Evolutionary conservation across 73 alveolate species (phyloP).

Genomic region (Symbiodinium natans): DNA sequence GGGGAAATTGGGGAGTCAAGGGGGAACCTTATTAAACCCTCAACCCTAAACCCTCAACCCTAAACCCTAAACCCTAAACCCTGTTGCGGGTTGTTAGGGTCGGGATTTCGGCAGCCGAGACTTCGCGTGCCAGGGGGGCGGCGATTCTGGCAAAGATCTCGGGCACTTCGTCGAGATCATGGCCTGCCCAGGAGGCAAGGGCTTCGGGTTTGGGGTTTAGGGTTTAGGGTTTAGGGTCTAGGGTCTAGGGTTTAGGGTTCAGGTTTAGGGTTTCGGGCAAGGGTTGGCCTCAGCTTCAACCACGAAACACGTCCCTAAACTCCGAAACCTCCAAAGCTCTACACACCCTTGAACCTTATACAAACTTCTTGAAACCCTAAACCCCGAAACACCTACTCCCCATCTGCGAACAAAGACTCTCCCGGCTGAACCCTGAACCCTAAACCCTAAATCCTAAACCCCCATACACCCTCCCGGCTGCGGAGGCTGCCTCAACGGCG

Average conservation of each 20-base stretch:
- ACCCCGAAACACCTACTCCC: background rate
- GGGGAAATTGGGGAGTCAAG: too few relatives aligned
- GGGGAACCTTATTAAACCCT: too few relatives aligned
- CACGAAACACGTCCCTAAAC: background rate
- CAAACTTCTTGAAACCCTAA: background rate
- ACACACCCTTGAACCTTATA: background rate
- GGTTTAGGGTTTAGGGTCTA: too few relatives aligned
- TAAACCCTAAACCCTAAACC: too few relatives aligned
- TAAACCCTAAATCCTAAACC: background rate
- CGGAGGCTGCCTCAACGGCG: slow-evolving; percentile 99
- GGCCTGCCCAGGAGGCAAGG: slow-evolving; percentile 98
- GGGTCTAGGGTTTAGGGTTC: background rate
- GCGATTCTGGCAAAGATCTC: slow-evolving; percentile 14
- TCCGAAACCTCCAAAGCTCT: background rate
- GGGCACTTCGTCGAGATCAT: slow-evolving; percentile 97
- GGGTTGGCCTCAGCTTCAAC: background rate
- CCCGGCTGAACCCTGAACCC: background rate
- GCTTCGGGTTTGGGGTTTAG: too few relatives aligned
- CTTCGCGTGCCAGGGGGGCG: slow-evolving; percentile 26
- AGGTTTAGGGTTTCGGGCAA: background rate
- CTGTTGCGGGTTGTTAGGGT: too few relatives aligned
- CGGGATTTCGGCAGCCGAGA: too few relatives aligned
- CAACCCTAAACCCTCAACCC: too few relatives aligned
- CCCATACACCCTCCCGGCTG: slow-evolving; percentile 96
- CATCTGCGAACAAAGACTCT: too few relatives aligned